Percentiles rank a stretch among this genome's conserved stretches.
Evolutionary conservation across 768 basidiomycete genomes (phyloP).

Genomic region (Macrolepiota albuminosa): DNA sequence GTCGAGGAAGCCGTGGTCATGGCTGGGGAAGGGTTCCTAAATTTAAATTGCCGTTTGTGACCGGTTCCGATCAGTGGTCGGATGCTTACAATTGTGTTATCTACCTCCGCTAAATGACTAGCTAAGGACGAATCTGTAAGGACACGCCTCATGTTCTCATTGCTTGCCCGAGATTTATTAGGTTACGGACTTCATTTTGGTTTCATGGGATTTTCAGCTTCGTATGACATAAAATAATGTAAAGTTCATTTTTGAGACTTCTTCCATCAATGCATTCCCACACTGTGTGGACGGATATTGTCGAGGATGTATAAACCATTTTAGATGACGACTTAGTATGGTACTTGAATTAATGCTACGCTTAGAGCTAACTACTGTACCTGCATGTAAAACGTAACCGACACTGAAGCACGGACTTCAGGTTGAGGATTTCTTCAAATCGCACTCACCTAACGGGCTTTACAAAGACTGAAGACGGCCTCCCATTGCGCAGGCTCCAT

Average conservation of each 20-base stretch:
- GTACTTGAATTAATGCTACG: neutral
- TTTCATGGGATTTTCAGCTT: no score
- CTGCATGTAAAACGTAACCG: neutral
- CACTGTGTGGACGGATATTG: no score
- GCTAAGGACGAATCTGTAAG: no score
- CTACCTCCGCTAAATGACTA: no score
- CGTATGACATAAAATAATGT: neutral
- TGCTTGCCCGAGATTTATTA: no score
- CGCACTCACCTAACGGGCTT: constrained; percentile 17
- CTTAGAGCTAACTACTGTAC: neutral
- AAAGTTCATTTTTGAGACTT: neutral
- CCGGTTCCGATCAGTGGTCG: constrained; percentile 4
- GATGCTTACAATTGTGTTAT: neutral
- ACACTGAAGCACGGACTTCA: neutral
- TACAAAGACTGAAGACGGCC: constrained; percentile 48
- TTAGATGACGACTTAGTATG: neutral
- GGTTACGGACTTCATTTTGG: no score
- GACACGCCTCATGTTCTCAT: no score
- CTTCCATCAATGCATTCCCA: no score
- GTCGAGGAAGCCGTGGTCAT: constrained; percentile 21
- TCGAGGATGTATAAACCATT: neutral
- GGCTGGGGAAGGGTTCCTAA: neutral
- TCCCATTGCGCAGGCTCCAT: constrained; percentile 40
- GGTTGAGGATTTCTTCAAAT: neutral
- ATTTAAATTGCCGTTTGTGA: constrained; percentile 10